Evolutionary conservation across 495 filamentous ascomycete genomes (phyloP).

Genomic region (Aspergillus affinis): DNA sequence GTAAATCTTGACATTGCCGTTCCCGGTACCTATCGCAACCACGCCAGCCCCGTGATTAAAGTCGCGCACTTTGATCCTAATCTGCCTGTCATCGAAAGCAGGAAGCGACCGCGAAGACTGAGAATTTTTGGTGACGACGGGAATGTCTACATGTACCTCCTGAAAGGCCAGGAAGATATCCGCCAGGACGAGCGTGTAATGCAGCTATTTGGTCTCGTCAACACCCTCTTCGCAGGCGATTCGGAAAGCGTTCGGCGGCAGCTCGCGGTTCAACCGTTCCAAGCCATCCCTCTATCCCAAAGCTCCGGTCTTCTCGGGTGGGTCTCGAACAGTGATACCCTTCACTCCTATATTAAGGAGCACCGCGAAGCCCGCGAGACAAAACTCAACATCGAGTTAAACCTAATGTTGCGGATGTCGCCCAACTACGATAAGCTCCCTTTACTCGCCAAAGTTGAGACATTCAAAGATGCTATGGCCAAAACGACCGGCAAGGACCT

Average conservation of each 20-base stretch:
- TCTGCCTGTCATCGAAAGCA: conserved; percentile 90
- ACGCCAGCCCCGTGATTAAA: conserved; percentile 74
- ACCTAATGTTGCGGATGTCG: conserved; percentile 99
- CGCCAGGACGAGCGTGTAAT: conserved; percentile 98
- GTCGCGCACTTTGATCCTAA: conserved; percentile 88
- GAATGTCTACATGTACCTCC: conserved; percentile 73
- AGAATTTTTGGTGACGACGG: conserved; percentile 87
- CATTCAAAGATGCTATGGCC: conserved; percentile 96
- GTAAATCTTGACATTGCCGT: conserved; percentile 85
- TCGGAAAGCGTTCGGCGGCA: conserved; percentile 95
- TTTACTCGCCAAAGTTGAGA: conserved; percentile 98
- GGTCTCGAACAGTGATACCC: conserved; percentile 97
- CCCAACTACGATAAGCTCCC: conserved; percentile 98
- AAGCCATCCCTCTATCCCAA: conserved; percentile 92
- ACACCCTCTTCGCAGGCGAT: conserved; percentile 88
- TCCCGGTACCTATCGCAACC: conserved; percentile 85
- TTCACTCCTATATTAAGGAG: conserved; percentile 95
- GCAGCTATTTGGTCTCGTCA: conserved; percentile 96
- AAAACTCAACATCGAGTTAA: conserved; percentile 94
- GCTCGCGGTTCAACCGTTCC: conserved; percentile 89
- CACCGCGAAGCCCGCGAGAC: conserved; percentile 96
- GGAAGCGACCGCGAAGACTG: conserved; percentile 89
- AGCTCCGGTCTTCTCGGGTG: conserved; percentile 92
- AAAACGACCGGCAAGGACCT: conserved; percentile 98
- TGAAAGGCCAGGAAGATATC: conserved; percentile 99